Evolutionary conservation across 2,329 filamentous ascomycete species (phyloP).

Genomic region (Colletotrichum gigasporum): DNA sequence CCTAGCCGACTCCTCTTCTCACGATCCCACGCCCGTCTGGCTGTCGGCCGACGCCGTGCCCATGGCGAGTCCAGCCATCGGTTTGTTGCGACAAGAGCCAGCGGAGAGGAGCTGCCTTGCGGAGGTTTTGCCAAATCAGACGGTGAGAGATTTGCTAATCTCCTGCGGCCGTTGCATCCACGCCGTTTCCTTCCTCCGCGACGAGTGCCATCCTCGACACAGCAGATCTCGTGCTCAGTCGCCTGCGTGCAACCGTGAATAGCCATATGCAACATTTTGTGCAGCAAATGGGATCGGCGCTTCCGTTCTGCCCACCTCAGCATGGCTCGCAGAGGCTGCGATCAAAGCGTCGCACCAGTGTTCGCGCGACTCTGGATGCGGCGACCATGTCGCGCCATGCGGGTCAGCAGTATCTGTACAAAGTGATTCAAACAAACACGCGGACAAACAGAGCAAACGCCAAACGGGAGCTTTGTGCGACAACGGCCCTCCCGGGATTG

Average conservation of each 20-base stretch:
- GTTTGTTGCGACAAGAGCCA: neutral
- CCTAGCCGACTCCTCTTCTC: neutral
- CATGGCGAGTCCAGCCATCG: neutral
- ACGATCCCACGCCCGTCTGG: neutral
- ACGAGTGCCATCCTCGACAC: neutral
- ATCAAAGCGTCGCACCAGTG: too few species aligned
- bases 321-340: neutral
- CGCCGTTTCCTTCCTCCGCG: neutral
- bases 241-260: neutral
- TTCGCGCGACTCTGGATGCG: neutral
- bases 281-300: neutral
- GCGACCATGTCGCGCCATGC: neutral
- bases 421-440: neutral
- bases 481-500: neutral
- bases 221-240: neutral
- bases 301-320: neutral
- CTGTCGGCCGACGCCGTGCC: neutral
- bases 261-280: neutral
- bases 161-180: neutral
- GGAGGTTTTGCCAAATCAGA: conserved; percentile 8
- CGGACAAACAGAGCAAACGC: neutral
- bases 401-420: neutral
- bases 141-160: conserved; percentile 14
- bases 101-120: neutral
- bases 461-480: neutral